These are phyloP conservation scores for Globisporangium recalcitrans DNA, from an alignment of 352 stramenopile genomes.

Conservation along the genomic window DNA sequence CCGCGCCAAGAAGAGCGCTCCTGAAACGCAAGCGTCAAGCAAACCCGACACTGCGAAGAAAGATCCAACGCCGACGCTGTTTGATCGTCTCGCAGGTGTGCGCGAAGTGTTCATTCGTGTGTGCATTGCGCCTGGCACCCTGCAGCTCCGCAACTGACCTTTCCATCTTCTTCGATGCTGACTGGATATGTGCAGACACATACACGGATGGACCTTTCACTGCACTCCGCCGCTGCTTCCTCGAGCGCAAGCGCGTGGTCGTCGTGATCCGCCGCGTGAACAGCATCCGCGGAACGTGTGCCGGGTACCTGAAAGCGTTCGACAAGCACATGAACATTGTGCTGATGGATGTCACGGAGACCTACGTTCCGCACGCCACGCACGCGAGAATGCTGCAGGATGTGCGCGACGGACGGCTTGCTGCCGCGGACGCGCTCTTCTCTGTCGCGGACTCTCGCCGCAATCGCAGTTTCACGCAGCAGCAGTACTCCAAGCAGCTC, in stretches of 20 bases:
- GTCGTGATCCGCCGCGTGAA: conserved; percentile 89
- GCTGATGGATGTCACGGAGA: conserved; percentile 86
- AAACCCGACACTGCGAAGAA: conserved; percentile 13
- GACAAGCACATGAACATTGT: conserved; percentile 96
- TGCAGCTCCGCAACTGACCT: not conserved
- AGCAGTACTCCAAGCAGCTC: conserved; percentile 77
- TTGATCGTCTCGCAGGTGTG: conserved; percentile 55
- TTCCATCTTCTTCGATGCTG: not conserved
- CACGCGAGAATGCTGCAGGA: conserved; percentile 33
- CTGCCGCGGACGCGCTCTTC: conserved; percentile 28
- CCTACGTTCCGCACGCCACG: conserved; percentile 35
- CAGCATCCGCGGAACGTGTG: conserved; percentile 87
- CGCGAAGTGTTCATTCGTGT: not conserved
- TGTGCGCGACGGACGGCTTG: conserved; percentile 23
- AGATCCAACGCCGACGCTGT: conserved; percentile 28
- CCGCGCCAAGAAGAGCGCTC: conserved; percentile 24
- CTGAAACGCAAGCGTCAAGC: conserved; percentile 4
- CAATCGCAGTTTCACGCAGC: conserved; percentile 40
- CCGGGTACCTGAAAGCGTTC: conserved; percentile 90
- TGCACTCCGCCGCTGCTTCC: conserved; percentile 74
- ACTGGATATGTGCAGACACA: conserved; percentile 28
- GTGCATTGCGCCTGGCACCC: not conserved
- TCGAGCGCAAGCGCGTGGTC: conserved; percentile 70
- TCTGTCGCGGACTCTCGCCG: conserved; percentile 35
- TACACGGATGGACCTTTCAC: conserved; percentile 84